Base-by-base conservation (phyloP, 495 filamentous ascomycete genomes). In the Ramalina peruviana region DNA sequence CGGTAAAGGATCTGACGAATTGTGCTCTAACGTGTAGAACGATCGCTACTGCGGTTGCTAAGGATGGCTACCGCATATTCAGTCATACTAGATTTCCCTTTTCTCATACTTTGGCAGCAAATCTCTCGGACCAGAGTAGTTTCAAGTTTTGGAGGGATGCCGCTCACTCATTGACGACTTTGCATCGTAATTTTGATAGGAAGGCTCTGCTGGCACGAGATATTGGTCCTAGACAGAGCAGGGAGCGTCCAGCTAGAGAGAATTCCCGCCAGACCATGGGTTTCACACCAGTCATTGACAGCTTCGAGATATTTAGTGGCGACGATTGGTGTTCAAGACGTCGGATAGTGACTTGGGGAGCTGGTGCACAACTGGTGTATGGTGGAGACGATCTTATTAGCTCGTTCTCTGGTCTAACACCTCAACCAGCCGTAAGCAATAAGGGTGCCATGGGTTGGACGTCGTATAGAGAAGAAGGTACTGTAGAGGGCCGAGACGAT, bases 341-440 rank as follows among this genome's bases (percentile, higher is more conserved):
- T 38, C 78, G 83, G 50, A 68, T 79, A 0, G 59, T 85, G 12
- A 74, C 72, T 2, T 79, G 78, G 69, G 76, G 79, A 26, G 80
- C 80, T 19, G 81, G 74, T 11, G 70, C 78, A 23, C 71, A 78
- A 49, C 50, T 85, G 2, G 56, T 72, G 15, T 46, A 85, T 41
- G 63, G 75, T 33, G 57, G 61, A 27, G 72, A 66, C 13, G 30
- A 48, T 48, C 27, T 38, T 2, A 36, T 2, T 11, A 36, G 16
- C 10, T 17, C 27, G 6, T 37, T 6, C 11, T 12, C 17, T 10
- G 21, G 15, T 12, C n/a, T 10, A 48, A 10, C 27, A 36, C 19
- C 11, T 37, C 17, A 37, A 23, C 5, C 3, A 17, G 45, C 10
- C 17, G 13, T n/a, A 1, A 11, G 55, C 16, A 58, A 57, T 42